A percentile compares a stretch with the other conserved stretches of the same genome.
Conservation (phyloP, 2,329 filamentous ascomycete species). For the Gaeumannomyces sp. region DNA sequence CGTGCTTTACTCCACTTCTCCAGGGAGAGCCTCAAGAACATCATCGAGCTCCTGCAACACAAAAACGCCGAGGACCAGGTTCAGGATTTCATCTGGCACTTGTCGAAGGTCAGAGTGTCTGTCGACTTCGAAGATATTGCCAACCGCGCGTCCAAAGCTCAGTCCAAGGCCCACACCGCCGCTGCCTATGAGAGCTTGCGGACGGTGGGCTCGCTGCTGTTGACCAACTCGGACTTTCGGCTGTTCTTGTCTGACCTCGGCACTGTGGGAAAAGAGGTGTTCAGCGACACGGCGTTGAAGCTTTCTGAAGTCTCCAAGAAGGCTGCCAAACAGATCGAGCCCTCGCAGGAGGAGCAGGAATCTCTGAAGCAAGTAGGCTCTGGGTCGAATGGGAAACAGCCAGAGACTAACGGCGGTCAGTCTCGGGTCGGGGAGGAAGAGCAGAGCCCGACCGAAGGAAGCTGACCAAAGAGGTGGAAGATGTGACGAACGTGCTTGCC, state of each 20-base stretch:
- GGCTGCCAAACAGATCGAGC: conserved; percentile 67
- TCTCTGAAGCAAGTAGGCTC: conserved; percentile 34
- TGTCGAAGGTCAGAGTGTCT: conserved; percentile 65
- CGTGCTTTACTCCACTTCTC: conserved; percentile 64
- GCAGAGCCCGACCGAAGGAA: conserved; percentile 30
- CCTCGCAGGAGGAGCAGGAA: conserved; percentile 54
- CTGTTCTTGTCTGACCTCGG: conserved; percentile 76
- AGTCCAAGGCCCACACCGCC: conserved; percentile 62
- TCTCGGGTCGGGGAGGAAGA: conserved; percentile 42
- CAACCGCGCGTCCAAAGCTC: conserved; percentile 53
- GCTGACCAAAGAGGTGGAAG: conserved; percentile 49
- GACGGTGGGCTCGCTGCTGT: conserved; percentile 75
- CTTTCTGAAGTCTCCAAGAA: conserved; percentile 70
- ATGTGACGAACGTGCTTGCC: conserved; percentile 47
- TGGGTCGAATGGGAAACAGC: conserved; percentile 27
- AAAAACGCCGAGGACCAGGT: conserved; percentile 84
- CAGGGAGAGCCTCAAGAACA: conserved; percentile 68
- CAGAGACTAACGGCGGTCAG: conserved; percentile 23
- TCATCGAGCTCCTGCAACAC: conserved; percentile 73
- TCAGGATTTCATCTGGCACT: conserved; percentile 85
- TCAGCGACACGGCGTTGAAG: conserved; percentile 77
- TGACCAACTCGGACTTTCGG: conserved; percentile 87
- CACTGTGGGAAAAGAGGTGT: conserved; percentile 74
- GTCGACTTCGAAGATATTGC: conserved; percentile 61
- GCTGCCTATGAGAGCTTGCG: conserved; percentile 76